Evolutionary conservation across 202 grass and related monocot genomes (phyloP).

Genomic region (Schoenoplectus triqueter): DNA sequence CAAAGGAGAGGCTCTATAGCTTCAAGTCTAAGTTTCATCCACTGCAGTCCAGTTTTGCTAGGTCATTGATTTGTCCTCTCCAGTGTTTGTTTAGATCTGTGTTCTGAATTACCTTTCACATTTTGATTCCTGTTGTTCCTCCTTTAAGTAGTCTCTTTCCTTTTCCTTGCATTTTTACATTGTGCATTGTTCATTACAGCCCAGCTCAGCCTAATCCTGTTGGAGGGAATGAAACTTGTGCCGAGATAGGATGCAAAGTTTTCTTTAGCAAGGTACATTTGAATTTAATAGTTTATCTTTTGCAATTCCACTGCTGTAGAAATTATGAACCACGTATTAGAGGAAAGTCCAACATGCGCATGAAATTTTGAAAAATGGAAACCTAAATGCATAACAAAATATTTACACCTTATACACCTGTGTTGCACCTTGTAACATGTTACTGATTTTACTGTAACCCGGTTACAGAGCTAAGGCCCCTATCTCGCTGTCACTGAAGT

Average conservation of each 20-base stretch:
- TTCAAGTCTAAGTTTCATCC: constrained; percentile 69
- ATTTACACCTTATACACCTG: not conserved
- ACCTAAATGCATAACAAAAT: not conserved
- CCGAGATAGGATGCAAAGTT: constrained; percentile 65
- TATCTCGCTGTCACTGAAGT: not conserved
- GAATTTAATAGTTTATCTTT: constrained; percentile 41
- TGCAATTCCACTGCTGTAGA: not conserved
- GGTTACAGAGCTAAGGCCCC: not conserved
- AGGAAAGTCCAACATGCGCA: not conserved
- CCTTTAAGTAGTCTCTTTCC: constrained; percentile 4
- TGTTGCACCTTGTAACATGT: not conserved
- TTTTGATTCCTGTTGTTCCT: not conserved
- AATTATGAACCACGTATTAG: not conserved
- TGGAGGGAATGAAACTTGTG: constrained; percentile 71
- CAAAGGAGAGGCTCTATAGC: constrained; percentile 59
- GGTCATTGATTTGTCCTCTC: constrained; percentile 52
- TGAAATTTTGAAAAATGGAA: constrained; percentile 5
- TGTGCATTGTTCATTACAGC: constrained; percentile 48
- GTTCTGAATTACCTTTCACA: constrained; percentile 5
- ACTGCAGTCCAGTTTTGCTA: constrained; percentile 87
- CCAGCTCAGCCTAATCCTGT: constrained; percentile 64
- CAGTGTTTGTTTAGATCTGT: constrained; percentile 32
- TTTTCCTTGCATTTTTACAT: not conserved
- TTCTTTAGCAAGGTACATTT: constrained; percentile 81
- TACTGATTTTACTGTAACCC: not conserved